Evolutionary conservation across 805 yeast species (phyloP).

Genomic region (Schizosaccharomyces octosporus): DNA sequence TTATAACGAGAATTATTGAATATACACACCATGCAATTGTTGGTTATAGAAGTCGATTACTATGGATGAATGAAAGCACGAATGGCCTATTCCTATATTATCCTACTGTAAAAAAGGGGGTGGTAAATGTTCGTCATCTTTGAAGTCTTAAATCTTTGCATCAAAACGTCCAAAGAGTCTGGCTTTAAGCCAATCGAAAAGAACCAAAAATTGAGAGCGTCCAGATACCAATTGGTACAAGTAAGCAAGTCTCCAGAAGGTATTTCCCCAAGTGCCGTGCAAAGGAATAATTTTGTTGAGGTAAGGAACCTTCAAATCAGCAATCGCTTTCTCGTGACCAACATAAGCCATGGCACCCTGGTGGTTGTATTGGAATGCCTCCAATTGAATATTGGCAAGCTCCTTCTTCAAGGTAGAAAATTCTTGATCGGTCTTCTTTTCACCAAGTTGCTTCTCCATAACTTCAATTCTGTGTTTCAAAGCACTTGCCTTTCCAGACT

Average conservation of each 20-base stretch:
- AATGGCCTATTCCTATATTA: too few relatives aligned
- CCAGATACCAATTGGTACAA: slow-evolving; percentile 76
- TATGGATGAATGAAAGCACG: too few relatives aligned
- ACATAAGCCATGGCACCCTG: slow-evolving; percentile 87
- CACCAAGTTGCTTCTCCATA: not conserved
- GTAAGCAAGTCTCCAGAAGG: slow-evolving; percentile 89
- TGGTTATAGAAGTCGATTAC: too few relatives aligned
- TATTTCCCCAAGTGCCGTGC: slow-evolving; percentile 68
- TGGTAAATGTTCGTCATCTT: too few relatives aligned
- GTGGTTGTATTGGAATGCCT: slow-evolving; percentile 56
- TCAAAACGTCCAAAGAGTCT: slow-evolving; percentile 51
- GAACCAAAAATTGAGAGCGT: slow-evolving; percentile 67
- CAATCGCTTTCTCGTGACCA: slow-evolving; percentile 78
- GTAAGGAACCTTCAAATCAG: slow-evolving; percentile 28
- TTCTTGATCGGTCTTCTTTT: not conserved
- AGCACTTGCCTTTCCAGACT: slow-evolving; percentile 18
- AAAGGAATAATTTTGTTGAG: slow-evolving; percentile 22
- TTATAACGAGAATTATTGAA: too few relatives aligned
- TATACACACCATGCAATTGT: too few relatives aligned
- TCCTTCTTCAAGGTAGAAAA: not conserved
- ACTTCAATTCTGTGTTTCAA: not conserved
- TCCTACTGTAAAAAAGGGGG: too few relatives aligned
- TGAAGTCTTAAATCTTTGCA: not conserved
- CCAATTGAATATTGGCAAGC: not conserved
- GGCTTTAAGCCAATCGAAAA: slow-evolving; percentile 73